phyloP scores from a whole-genome alignment of 2,329 filamentous ascomycete genomes.

The Knufia fluminis region DNA sequence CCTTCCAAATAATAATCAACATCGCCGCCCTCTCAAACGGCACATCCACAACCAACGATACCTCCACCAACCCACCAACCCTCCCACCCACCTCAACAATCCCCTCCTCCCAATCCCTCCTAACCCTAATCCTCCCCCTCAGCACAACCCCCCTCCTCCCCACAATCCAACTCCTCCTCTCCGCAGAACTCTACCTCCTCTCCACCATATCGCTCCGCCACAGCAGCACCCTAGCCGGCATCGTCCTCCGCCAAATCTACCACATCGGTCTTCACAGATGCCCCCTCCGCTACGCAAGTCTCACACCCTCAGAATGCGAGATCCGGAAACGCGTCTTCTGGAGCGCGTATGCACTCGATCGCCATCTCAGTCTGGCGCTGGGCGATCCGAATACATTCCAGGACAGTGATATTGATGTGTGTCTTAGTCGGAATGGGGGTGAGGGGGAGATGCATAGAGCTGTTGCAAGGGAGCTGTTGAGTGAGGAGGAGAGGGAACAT shows the following conservation, averaged over 20 bases:
- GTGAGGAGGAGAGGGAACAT: neutral
- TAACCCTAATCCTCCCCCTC: conserved; percentile 31
- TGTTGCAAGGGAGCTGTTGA: conserved; percentile 11
- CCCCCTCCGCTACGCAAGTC: conserved; percentile 41
- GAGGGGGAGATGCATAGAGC: conserved; percentile 21
- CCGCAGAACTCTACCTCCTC: conserved; percentile 41
- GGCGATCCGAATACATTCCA: conserved; percentile 34
- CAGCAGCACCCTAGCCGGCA: conserved; percentile 41
- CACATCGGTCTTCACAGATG: conserved; percentile 45
- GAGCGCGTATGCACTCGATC: conserved; percentile 34
- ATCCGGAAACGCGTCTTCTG: conserved; percentile 36
- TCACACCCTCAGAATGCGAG: conserved; percentile 34
- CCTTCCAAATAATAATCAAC: conserved; percentile 45
- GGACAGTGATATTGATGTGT: conserved; percentile 37
- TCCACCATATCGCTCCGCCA: conserved; percentile 41
- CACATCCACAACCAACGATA: neutral
- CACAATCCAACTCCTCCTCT: conserved; percentile 42
- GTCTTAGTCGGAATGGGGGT: conserved; percentile 30
- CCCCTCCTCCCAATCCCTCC: conserved; percentile 24
- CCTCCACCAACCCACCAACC: neutral
- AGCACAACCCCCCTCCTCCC: conserved; percentile 30
- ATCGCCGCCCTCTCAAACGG: conserved; percentile 27
- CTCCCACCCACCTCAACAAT: conserved; percentile 1
- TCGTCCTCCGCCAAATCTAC: conserved; percentile 39
- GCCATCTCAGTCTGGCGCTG: conserved; percentile 34